Evolutionary conservation across 768 basidiomycete species (phyloP).

Genomic region (Boletus subparvulus): DNA sequence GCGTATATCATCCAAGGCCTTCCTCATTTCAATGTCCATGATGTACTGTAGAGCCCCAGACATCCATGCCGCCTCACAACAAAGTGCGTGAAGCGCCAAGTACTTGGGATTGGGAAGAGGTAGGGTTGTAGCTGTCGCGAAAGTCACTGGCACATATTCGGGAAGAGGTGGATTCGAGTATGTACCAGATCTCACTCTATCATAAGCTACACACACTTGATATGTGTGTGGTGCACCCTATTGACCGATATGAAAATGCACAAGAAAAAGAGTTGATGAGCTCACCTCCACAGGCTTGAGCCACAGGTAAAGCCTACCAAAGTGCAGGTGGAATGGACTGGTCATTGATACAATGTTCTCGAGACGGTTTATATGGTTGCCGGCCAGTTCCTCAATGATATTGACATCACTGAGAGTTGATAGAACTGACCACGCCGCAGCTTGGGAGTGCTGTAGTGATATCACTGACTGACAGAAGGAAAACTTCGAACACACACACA

Average conservation of each 20-base stretch:
- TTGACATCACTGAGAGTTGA: not conserved
- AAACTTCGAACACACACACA: not conserved
- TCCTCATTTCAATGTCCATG: conserved; percentile 4
- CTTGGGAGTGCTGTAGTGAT: not conserved
- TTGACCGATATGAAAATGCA: not conserved
- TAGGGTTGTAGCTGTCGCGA: not conserved
- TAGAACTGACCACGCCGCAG: not conserved
- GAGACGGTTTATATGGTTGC: not conserved
- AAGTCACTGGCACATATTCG: not conserved
- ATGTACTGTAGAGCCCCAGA: conserved; percentile 6
- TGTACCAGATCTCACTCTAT: not conserved
- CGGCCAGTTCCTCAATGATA: not conserved
- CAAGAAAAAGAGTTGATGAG: not conserved
- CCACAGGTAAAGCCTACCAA: not conserved
- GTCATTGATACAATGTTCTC: not conserved
- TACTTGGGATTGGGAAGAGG: not conserved
- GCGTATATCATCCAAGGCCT: too few relatives aligned
- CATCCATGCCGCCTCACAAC: conserved; percentile 8
- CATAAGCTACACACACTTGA: not conserved
- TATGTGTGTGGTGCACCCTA: not conserved
- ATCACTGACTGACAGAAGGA: not conserved
- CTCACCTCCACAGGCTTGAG: conserved; percentile 6
- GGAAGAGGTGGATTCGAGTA: not conserved
- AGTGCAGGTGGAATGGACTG: not conserved
- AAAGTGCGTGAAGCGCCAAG: conserved; percentile 5